Evolutionary conservation across 345 rosid species (phyloP).

Genomic region (Citrus hindsii): DNA sequence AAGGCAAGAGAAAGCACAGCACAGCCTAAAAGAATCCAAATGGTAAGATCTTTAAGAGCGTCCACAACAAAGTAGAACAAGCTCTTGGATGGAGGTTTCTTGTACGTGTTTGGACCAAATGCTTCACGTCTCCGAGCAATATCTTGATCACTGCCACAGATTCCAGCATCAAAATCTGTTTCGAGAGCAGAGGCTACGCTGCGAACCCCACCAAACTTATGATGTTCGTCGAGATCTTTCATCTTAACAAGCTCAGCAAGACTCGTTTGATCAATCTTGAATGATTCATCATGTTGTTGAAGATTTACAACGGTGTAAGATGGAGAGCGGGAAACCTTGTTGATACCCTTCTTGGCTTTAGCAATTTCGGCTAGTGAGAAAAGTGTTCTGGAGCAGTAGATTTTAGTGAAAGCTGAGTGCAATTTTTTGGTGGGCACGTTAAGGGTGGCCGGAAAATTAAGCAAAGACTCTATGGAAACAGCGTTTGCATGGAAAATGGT

Average conservation of each 20-base stretch:
- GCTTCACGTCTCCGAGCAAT: conserved; percentile 34
- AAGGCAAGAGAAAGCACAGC: conserved; percentile 60
- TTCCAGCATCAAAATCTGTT: conserved; percentile 35
- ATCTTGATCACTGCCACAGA: conserved; percentile 29
- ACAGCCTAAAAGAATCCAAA: conserved; percentile 49
- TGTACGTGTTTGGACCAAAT: conserved; percentile 64
- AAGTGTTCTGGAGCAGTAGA: conserved; percentile 54
- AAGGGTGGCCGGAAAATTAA: conserved; percentile 24
- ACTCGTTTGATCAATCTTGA: conserved; percentile 29
- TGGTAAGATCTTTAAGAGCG: conserved; percentile 52
- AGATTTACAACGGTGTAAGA: conserved; percentile 25
- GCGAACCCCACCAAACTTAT: conserved; percentile 35
- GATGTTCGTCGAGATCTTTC: conserved; percentile 31
- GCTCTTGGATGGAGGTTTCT: conserved; percentile 55
- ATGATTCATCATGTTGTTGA: neutral
- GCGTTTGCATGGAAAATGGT: conserved; percentile 16
- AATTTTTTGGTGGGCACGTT: conserved; percentile 39
- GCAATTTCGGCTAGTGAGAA: conserved; percentile 7
- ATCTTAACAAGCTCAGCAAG: conserved; percentile 38
- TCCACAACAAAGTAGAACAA: conserved; percentile 43
- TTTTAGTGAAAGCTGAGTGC: conserved; percentile 43
- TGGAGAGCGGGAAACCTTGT: neutral
- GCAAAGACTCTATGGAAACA: conserved; percentile 25
- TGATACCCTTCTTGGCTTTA: neutral
- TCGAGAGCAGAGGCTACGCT: conserved; percentile 36